Percentiles rank a stretch among this genome's conserved stretches.
phyloP scores from a whole-genome alignment of 1,284 basidiomycete species.

The Naganishia sp. region DNA sequence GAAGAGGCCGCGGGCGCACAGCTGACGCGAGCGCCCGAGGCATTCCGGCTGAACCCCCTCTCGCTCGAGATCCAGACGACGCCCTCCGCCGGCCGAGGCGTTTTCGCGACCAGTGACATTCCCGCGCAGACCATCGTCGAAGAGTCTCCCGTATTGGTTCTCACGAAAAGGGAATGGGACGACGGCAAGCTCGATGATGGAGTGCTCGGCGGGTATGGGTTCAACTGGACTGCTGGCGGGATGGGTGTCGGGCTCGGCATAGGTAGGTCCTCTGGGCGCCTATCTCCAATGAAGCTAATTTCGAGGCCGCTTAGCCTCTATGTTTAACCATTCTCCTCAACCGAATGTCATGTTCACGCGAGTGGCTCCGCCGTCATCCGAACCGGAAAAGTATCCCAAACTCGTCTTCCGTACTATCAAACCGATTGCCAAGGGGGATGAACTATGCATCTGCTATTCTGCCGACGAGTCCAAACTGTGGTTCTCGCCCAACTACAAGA shows the following conservation, averaged over 20 bases:
- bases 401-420: conserved; percentile 45
- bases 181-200: conserved; percentile 63
- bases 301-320: conserved; percentile 41
- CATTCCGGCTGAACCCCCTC: conserved; percentile 46
- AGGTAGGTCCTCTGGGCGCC: conserved; percentile 58
- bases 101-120: conserved; percentile 61
- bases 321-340: conserved; percentile 54
- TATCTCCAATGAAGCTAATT: neutral
- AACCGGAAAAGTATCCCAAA: conserved; percentile 35
- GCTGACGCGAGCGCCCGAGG: neutral
- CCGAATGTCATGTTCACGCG: conserved; percentile 52
- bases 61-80: conserved; percentile 42
- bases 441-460: conserved; percentile 51
- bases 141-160: conserved; percentile 80
- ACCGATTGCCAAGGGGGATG: conserved; percentile 42
- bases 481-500: conserved; percentile 42
- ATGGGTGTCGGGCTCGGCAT: conserved; percentile 87
- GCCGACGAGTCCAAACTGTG: conserved; percentile 53
- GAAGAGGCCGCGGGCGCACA: neutral
- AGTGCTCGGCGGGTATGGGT: conserved; percentile 78
- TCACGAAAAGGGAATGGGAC: conserved; percentile 71
- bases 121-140: conserved; percentile 68
- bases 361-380: conserved; percentile 33
- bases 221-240: conserved; percentile 73
- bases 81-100: conserved; percentile 47